Percentiles rank a stretch among this genome's conserved stretches.
Evolutionary conservation across 306 rosid species (phyloP).

Genomic region (Vigna trinervia): DNA sequence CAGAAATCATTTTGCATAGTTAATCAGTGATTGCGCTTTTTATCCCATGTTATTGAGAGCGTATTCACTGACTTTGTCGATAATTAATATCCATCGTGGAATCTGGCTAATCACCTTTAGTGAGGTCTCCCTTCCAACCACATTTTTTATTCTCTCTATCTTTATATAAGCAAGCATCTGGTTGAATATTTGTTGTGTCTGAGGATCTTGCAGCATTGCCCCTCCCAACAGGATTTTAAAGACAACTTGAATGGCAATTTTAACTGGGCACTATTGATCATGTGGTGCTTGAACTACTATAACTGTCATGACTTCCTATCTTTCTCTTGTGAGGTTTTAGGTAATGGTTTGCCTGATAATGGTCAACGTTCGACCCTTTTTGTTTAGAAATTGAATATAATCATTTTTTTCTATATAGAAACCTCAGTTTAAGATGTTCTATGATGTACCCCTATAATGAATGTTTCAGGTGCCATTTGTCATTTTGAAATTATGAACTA

Average conservation of each 20-base stretch:
- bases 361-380: background rate
- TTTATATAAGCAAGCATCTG: background rate
- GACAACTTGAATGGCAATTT: slow-evolving; percentile 7
- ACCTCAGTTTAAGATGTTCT: slow-evolving; percentile 6
- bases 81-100: too few species aligned
- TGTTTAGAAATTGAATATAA: background rate
- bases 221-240: background rate
- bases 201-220: background rate
- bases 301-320: background rate
- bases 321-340: slow-evolving; percentile 14
- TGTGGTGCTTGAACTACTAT: slow-evolving; percentile 11
- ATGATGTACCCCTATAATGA: slow-evolving; percentile 16
- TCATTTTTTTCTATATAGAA: background rate
- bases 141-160: background rate
- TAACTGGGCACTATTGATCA: background rate
- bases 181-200: slow-evolving; percentile 1
- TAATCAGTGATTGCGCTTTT: background rate
- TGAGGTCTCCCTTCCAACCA: too few species aligned
- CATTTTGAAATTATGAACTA: slow-evolving; percentile 27
- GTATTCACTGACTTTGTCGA: too few species aligned
- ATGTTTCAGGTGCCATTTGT: slow-evolving; percentile 33
- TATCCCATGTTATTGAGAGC: too few species aligned
- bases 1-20: background rate
- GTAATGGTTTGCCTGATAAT: slow-evolving; percentile 14
- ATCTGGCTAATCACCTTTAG: too few species aligned